These are phyloP conservation scores for Daedaleopsis nitida DNA, from an alignment of 768 basidiomycete genomes.

Conservation along the genomic window DNA sequence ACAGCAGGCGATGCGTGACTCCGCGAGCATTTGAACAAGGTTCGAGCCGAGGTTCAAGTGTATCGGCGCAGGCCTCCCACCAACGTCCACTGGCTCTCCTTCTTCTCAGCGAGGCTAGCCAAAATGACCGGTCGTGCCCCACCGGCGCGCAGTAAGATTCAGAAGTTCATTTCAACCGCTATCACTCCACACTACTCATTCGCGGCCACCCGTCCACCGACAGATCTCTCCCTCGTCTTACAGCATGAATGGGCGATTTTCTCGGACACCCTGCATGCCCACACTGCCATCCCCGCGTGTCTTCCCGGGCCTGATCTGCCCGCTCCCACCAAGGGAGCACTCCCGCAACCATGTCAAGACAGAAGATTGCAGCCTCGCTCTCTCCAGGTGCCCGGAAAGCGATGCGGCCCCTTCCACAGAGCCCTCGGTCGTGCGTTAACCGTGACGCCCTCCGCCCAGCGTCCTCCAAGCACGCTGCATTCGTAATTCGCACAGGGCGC, in stretches of 20 bases:
- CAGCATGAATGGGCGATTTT: background rate
- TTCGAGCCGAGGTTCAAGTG: background rate
- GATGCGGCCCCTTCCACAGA: background rate
- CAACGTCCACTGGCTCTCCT: background rate
- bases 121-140: background rate
- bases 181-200: background rate
- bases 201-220: background rate
- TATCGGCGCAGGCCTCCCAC: too few species aligned
- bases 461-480: background rate
- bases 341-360: background rate
- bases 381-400: background rate
- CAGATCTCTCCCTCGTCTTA: background rate
- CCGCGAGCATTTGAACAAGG: background rate
- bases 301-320: background rate
- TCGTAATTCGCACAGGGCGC: background rate
- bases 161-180: background rate
- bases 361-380: background rate
- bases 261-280: background rate
- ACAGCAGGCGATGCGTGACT: background rate
- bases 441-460: background rate
- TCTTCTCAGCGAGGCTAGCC: background rate
- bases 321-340: background rate
- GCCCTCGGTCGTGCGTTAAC: background rate
- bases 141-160: background rate
- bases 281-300: background rate